Base-by-base conservation (phyloP, 1,284 basidiomycete species). In the Fomitiporia mediterranea region DNA sequence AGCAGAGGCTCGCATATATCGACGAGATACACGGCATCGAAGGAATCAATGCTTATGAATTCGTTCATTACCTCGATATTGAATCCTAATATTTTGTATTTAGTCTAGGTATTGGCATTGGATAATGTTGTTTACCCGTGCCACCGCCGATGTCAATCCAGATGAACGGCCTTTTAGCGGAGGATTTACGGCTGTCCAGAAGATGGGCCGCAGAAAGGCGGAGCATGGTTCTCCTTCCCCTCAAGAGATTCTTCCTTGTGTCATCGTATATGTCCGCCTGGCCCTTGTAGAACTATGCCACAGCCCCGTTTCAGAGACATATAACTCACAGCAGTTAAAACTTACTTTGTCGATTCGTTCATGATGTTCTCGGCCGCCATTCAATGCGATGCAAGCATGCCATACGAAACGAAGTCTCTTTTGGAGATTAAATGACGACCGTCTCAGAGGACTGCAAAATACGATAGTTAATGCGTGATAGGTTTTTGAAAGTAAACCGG, bases 81-180 rank as follows among this genome's bases (percentile, higher is more conserved):
- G 76, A 87, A 85, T 11, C 88, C 84, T 78, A 53, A 11, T 37
- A 59, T 19, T 54, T 37, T 39, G 27, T 23, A 15, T 27, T 28
- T 42, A 42, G 21, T 30, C 25, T n/a, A 6, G 25, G 51, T 27
- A 57, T 15, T 23, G 50, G 25, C 5, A 27, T 35, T 2, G 27
- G 21, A 47, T 7, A 21, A 34, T 2, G 8, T n/a, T 13, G 57
- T 65, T 56, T 52, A 78, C 84, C 86, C 8, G 89, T 91, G 34
- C 89, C 90, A 27, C 89, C 90, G 7, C 89, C 90, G 55, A 92
- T 83, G 68, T 91, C 90, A 30, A 91, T 78, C 90, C 90, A 92
- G 30, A 92, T 78, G 8, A 88, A 73, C 27, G 75, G 74, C 63
- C 80, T 77, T 0, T 70, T 63, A 0, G 77, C 75, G 21, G 74